These are phyloP conservation scores for Fraxinus paxiana DNA, from an alignment of 305 asterid species.

Conservation along the genomic window DNA sequence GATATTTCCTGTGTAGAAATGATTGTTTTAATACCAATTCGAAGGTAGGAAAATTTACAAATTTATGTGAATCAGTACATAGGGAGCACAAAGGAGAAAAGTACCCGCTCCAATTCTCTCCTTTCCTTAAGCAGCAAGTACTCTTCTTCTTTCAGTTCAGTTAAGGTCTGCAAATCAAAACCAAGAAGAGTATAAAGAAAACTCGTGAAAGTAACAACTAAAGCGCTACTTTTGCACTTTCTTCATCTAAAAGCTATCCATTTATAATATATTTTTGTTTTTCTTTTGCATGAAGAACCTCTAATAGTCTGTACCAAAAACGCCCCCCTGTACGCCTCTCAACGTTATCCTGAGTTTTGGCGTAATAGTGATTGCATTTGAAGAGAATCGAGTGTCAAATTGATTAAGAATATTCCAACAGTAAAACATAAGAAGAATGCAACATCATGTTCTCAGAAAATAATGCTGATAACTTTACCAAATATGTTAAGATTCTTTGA, in stretches of 20 bases:
- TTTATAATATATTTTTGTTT: no score
- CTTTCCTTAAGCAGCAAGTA: conserved; percentile 53
- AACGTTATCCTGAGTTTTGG: not conserved
- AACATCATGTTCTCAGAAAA: not conserved
- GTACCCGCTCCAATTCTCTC: conserved; percentile 67
- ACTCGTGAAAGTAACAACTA: not conserved
- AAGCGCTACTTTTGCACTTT: not conserved
- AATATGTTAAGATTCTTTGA: not conserved
- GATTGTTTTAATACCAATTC: not conserved
- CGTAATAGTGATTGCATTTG: not conserved
- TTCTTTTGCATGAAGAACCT: not conserved
- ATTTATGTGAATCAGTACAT: not conserved
- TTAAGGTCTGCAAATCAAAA: conserved; percentile 48
- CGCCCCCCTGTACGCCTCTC: not conserved
- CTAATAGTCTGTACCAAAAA: not conserved
- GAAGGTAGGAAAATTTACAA: not conserved
- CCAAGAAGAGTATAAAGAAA: not conserved
- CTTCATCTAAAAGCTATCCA: not conserved
- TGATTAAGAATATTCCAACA: not conserved
- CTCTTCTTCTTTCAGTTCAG: conserved; percentile 73
- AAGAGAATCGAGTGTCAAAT: not conserved
- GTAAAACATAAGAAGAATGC: not conserved
- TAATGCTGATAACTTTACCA: not conserved
- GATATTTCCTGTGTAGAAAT: conserved; percentile 49
- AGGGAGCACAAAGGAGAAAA: not conserved